phyloP scores from a whole-genome alignment of 2,329 filamentous ascomycete species.

The Hypomyces rosellus region DNA sequence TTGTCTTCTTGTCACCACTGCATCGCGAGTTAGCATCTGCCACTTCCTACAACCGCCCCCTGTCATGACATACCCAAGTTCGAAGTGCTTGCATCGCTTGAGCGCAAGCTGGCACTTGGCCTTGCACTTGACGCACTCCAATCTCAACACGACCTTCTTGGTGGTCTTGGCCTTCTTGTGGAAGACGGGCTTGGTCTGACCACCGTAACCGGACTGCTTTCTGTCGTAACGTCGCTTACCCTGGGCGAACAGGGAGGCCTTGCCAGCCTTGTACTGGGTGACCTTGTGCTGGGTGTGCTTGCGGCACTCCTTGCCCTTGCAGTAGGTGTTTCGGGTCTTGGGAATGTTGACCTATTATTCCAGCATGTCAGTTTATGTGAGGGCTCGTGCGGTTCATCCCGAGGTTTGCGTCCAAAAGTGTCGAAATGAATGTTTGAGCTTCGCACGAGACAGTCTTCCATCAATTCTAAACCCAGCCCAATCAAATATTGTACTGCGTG shows the following conservation, averaged over 20 bases:
- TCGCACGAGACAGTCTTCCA: constrained; percentile 16
- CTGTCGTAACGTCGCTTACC: constrained; percentile 99
- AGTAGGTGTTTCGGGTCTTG: constrained; percentile 96
- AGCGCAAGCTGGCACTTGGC: constrained; percentile 94
- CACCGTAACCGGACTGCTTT: constrained; percentile 99
- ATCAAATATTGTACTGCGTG: not conserved
- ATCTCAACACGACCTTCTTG: constrained; percentile 98
- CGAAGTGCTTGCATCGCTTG: constrained; percentile 99
- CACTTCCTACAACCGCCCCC: not conserved
- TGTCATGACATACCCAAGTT: constrained; percentile 76
- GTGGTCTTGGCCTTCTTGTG: constrained; percentile 99
- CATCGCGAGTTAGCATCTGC: constrained; percentile 34
- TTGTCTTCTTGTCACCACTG: constrained; percentile 99
- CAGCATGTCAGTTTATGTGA: constrained; percentile 14
- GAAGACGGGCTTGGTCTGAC: constrained; percentile 99
- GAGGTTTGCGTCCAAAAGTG: constrained; percentile 1
- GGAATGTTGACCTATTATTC: constrained; percentile 82
- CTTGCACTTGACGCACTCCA: constrained; percentile 98
- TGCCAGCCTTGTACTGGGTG: constrained; percentile 95
- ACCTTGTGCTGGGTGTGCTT: constrained; percentile 91
- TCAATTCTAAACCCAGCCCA: not conserved
- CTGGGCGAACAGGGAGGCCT: constrained; percentile 94
- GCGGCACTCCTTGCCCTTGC: constrained; percentile 91
- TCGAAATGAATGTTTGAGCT: constrained; percentile 11
- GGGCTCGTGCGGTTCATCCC: not conserved